Evolutionary conservation across 768 basidiomycete genomes (phyloP).

Genomic region (Tulasnella sp.): DNA sequence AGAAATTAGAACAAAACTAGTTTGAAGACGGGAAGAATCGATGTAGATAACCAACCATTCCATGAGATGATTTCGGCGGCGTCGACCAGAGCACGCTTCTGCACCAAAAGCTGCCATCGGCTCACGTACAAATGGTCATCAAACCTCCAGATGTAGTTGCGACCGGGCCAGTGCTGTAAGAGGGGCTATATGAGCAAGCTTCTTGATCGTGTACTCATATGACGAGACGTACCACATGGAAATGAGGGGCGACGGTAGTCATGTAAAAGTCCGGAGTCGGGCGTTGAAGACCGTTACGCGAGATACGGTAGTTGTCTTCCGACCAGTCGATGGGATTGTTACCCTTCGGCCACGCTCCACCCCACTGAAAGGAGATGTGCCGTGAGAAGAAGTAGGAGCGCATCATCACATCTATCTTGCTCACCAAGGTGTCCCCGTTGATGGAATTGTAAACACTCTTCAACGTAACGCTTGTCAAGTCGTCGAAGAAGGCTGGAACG

Average conservation of each 20-base stretch:
- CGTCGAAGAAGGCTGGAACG: conserved; percentile 28
- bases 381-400: conserved; percentile 22
- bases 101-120: conserved; percentile 28
- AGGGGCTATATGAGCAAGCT: conserved; percentile 22
- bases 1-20: conserved; percentile 28
- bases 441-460: conserved; percentile 8
- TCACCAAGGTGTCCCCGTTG: not conserved
- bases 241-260: conserved; percentile 27
- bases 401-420: conserved; percentile 22
- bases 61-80: conserved; percentile 30
- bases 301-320: conserved; percentile 7
- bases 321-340: conserved; percentile 20
- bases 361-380: conserved; percentile 21
- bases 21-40: not conserved
- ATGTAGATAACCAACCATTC: conserved; percentile 33
- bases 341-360: conserved; percentile 28
- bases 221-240: conserved; percentile 25
- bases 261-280: conserved; percentile 22
- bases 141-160: conserved; percentile 30
- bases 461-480: conserved; percentile 21
- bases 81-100: conserved; percentile 26
- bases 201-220: too few relatives aligned
- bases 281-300: not conserved
- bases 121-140: conserved; percentile 30
- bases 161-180: conserved; percentile 22